A percentile compares a stretch with the other conserved stretches of the same genome.
Evolutionary conservation across 2,329 filamentous ascomycete genomes (phyloP).

Genomic region (Orbilia brochopaga): DNA sequence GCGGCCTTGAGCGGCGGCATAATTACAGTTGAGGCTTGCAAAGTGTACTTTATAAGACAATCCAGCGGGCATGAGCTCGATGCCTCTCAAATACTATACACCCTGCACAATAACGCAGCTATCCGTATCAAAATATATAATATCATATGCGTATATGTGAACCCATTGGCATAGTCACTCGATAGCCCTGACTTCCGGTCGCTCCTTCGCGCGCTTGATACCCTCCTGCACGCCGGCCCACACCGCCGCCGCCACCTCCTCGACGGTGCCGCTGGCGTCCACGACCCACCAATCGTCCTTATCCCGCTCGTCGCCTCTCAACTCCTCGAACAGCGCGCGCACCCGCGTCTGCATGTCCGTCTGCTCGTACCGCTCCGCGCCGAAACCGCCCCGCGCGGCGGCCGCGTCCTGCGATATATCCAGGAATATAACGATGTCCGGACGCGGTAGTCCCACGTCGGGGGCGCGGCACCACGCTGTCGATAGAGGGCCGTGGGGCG

Average conservation of each 20-base stretch:
- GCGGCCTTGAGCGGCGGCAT: background rate
- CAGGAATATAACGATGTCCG: slow-evolving; percentile 86
- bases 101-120: too few species aligned
- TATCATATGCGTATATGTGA: background rate
- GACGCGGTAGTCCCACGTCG: slow-evolving; percentile 83
- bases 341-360: slow-evolving; percentile 81
- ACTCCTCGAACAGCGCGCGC: slow-evolving; percentile 53
- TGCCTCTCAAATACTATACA: too few species aligned
- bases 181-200: slow-evolving; percentile 29
- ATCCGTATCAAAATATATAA: too few species aligned
- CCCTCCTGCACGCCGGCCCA: slow-evolving; percentile 59
- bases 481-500: slow-evolving; percentile 65
- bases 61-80: too few species aligned
- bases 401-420: slow-evolving; percentile 78
- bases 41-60: background rate
- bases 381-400: slow-evolving; percentile 80
- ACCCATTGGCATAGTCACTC: slow-evolving; percentile 8
- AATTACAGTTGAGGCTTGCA: background rate
- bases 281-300: slow-evolving; percentile 53
- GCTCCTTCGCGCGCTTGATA: slow-evolving; percentile 43
- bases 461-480: slow-evolving; percentile 76
- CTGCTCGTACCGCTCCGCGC: slow-evolving; percentile 86
- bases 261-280: slow-evolving; percentile 62
- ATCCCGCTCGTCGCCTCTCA: slow-evolving; percentile 49
- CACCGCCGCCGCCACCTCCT: slow-evolving; percentile 66